A percentile compares a stretch with the other conserved stretches of the same genome.
Evolutionary conservation across 2,329 filamentous ascomycete genomes (phyloP).

Genomic region (Clonostachys rosea): DNA sequence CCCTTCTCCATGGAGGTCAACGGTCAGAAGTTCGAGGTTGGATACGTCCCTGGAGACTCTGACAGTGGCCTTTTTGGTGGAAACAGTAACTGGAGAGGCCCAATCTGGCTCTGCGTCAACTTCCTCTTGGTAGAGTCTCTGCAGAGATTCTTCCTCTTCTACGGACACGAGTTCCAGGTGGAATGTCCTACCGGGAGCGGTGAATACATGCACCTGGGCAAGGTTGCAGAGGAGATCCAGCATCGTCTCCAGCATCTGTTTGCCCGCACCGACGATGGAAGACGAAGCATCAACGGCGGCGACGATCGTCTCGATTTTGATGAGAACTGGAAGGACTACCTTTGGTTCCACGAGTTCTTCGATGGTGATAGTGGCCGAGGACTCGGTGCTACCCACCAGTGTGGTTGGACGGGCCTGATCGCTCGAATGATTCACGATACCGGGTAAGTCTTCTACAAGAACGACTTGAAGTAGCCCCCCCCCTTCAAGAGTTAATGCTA

Average conservation of each 20-base stretch:
- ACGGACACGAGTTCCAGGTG: conserved; percentile 81
- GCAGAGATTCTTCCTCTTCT: conserved; percentile 95
- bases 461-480: background rate
- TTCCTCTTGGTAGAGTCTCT: conserved; percentile 91
- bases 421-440: conserved; percentile 98
- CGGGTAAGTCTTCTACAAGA: conserved; percentile 56
- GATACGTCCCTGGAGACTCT: conserved; percentile 92
- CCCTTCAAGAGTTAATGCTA: conserved; percentile 18
- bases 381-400: conserved; percentile 89
- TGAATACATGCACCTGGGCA: conserved; percentile 91
- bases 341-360: conserved; percentile 98
- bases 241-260: conserved; percentile 92
- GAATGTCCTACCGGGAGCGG: conserved; percentile 93
- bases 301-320: conserved; percentile 87
- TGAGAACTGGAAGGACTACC: conserved; percentile 74
- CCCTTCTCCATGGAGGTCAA: conserved; percentile 96
- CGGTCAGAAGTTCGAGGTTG: conserved; percentile 80
- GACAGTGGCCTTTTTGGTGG: conserved; percentile 93
- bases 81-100: conserved; percentile 96
- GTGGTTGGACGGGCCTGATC: conserved; percentile 92
- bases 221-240: conserved; percentile 92
- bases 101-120: conserved; percentile 95
- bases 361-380: conserved; percentile 88
- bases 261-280: conserved; percentile 75
- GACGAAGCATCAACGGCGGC: conserved; percentile 82